These are phyloP conservation scores for Solanum piurae DNA, from an alignment of 257 asterid species.

Conservation along the genomic window DNA sequence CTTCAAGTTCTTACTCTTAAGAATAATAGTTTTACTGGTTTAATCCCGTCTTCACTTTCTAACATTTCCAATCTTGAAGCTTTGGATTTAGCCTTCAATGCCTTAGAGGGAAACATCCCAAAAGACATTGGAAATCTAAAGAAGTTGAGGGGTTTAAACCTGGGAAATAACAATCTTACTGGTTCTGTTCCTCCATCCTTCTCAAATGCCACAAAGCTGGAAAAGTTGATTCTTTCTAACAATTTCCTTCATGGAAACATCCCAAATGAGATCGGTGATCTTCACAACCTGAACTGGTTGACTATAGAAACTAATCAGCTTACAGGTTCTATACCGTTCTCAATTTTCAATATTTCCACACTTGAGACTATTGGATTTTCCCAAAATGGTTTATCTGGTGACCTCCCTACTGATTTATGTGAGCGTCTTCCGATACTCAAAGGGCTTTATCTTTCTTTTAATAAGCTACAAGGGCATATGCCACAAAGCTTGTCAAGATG, in stretches of 20 bases:
- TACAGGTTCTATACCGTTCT: neutral
- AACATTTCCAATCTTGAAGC: neutral
- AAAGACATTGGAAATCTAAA: neutral
- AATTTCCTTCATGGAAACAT: neutral
- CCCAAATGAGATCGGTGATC: neutral
- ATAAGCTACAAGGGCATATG: neutral
- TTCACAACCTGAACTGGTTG: neutral
- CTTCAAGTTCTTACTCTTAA: neutral
- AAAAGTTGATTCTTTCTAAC: neutral
- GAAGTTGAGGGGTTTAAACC: neutral
- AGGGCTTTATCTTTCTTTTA: neutral
- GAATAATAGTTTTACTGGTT: neutral
- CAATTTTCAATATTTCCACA: neutral
- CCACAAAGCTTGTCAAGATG: neutral
- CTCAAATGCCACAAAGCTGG: neutral
- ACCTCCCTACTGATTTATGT: neutral
- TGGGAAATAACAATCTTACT: neutral
- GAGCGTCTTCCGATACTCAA: neutral
- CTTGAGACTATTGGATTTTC: neutral
- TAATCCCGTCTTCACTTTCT: neutral
- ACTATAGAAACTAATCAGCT: neutral
- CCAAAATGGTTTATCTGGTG: neutral
- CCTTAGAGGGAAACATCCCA: neutral
- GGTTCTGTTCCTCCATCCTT: neutral
- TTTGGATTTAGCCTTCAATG: neutral